Evolutionary conservation across 805 yeast species (phyloP), one percentile per base, ranked within the genome.

Genomic region (Candida alai): DNA sequence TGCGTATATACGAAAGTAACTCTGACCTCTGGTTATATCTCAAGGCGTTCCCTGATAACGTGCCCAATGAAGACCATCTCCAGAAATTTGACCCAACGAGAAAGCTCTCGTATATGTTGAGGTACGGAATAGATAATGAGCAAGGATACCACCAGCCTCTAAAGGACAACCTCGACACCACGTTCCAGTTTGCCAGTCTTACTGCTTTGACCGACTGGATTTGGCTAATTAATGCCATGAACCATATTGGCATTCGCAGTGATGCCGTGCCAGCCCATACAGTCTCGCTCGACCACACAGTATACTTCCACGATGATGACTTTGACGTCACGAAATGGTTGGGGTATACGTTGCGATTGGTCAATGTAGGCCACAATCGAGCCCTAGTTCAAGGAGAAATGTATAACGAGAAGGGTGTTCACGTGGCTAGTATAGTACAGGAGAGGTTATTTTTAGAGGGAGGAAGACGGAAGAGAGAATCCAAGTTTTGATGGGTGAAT

Each of bases 271-370:
- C 37, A 2, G 21, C 12, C 16, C 69, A 75, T 42, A 71, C 77
- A n/a, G 80, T 78, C 2, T 76, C 84, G 12, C 53, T 82, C 41
- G 88, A 81, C 45, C 88, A 82, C 49, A 58, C 78, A 0, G 69
- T 84, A 19, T 78, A 78, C 52, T 79, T 82, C 60, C 85, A 80
- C 49, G 73, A 68, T 58, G 56, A 58, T n/a, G 76, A 71, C 33
- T 66, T 76, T 36, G 58, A 66, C 29, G 58, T 65, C 1, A 60
- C 66, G 25, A 64, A 76, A 23, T 80, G 80, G 78, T 52, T 74
- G 46, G 60, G 65, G 8, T 70, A 72, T 36, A 62, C 71, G 30
- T 60, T 78, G 28, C 58, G 57, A 30, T 71, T 73, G 26, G 52
- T 74, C 16, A 62, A 76, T 34, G 64, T 79, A 2, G 67, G 66